phyloP scores from a whole-genome alignment of 768 basidiomycete genomes.

The Pleurotus citrinopileatus region DNA sequence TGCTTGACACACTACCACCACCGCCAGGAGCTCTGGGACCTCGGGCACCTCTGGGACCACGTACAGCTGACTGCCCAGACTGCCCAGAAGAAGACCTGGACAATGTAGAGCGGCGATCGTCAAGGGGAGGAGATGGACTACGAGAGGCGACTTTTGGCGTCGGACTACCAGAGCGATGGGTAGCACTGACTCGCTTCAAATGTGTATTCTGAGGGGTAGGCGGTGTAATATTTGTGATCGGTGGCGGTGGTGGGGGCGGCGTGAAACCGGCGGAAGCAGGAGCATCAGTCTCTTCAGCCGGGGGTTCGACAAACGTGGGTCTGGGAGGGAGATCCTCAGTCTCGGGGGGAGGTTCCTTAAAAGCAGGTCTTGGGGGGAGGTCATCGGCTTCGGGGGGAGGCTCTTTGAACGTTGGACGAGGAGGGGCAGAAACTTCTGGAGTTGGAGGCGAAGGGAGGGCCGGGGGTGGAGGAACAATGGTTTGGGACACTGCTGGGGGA shows the following conservation, averaged over 20 bases:
- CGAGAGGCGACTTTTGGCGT: slow-evolving; percentile 37
- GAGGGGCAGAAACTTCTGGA: slow-evolving; percentile 20
- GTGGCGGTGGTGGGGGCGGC: slow-evolving; percentile 29
- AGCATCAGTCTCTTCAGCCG: slow-evolving; percentile 23
- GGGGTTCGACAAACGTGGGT: slow-evolving; percentile 38
- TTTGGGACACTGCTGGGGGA: slow-evolving; percentile 13
- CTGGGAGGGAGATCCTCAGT: slow-evolving; percentile 37
- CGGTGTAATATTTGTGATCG: slow-evolving; percentile 45
- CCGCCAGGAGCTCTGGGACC: slow-evolving; percentile 43
- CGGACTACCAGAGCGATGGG: slow-evolving; percentile 29
- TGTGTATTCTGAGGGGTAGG: slow-evolving; percentile 46
- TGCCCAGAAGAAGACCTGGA: slow-evolving; percentile 22
- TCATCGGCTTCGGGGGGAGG: slow-evolving; percentile 53
- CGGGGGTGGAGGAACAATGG: slow-evolving; percentile 19
- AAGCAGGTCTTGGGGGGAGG: slow-evolving; percentile 39
- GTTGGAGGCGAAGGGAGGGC: slow-evolving; percentile 26
- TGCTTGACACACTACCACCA: slow-evolving; percentile 45
- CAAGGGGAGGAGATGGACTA: slow-evolving; percentile 40
- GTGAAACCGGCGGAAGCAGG: slow-evolving; percentile 21
- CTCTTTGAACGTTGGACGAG: slow-evolving; percentile 54
- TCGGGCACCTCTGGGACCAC: slow-evolving; percentile 42
- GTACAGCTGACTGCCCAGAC: slow-evolving; percentile 22
- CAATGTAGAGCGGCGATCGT: slow-evolving; percentile 16
- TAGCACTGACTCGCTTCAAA: slow-evolving; percentile 18
- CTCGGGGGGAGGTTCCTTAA: slow-evolving; percentile 67